A percentile compares a stretch with the other conserved stretches of the same genome.
These are phyloP conservation scores for Hawksworthiomyces lignivorus DNA, from an alignment of 2,329 filamentous ascomycete species.

Conservation along the genomic window DNA sequence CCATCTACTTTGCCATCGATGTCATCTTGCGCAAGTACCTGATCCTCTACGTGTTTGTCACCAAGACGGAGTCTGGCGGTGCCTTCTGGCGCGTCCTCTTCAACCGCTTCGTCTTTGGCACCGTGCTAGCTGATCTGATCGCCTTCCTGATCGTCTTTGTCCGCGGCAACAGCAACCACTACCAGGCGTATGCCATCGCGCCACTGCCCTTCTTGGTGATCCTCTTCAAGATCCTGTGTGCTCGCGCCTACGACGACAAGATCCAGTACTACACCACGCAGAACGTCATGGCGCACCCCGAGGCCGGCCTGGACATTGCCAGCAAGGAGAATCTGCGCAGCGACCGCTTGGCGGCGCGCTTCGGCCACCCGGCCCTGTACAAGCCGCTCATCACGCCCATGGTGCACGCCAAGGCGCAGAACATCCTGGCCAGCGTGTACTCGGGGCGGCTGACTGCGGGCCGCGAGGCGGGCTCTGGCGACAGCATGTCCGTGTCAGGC, in stretches of 20 bases:
- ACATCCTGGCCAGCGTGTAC: slow-evolving; percentile 79
- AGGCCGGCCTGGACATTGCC: slow-evolving; percentile 32
- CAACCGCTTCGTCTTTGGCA: slow-evolving; percentile 84
- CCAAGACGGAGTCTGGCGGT: slow-evolving; percentile 92
- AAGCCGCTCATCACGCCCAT: slow-evolving; percentile 86
- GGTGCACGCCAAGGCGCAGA: slow-evolving; percentile 86
- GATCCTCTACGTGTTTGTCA: slow-evolving; percentile 88
- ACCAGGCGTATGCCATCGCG: slow-evolving; percentile 57
- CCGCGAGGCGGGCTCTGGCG: slow-evolving; percentile 48
- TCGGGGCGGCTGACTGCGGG: slow-evolving; percentile 68
- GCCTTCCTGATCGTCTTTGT: slow-evolving; percentile 70
- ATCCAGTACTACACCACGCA: slow-evolving; percentile 73
- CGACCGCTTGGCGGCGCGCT: slow-evolving; percentile 67
- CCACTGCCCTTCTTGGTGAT: slow-evolving; percentile 74
- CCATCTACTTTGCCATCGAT: slow-evolving; percentile 83
- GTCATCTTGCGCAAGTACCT: slow-evolving; percentile 92
- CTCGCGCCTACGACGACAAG: slow-evolving; percentile 64
- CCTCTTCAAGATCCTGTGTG: slow-evolving; percentile 82
- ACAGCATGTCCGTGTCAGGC: slow-evolving; percentile 53
- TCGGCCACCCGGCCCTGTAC: slow-evolving; percentile 87
- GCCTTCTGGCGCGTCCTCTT: slow-evolving; percentile 86
- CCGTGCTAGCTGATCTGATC: slow-evolving; percentile 70
- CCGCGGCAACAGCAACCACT: slow-evolving; percentile 52
- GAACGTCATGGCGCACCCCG: slow-evolving; percentile 40
- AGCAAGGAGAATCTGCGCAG: slow-evolving; percentile 49